These are phyloP conservation scores for Solanum appendiculatum DNA, from an alignment of 257 asterid genomes.

Conservation along the genomic window DNA sequence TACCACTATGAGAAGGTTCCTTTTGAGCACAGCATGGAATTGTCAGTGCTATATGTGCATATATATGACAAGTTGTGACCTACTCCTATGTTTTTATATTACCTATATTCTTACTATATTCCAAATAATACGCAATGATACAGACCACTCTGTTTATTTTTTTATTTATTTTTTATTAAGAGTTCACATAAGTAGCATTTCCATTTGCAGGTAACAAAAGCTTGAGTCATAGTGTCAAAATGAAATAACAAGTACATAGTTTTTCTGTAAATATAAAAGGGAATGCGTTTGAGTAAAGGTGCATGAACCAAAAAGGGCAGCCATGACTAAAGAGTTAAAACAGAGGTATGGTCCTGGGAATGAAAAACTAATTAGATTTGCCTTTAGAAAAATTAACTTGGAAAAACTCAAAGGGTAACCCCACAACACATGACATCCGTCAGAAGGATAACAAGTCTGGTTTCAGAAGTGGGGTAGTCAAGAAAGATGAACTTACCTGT, in stretches of 20 bases:
- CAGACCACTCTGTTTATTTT: neutral
- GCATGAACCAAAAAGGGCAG: conserved; percentile 16
- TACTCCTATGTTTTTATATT: neutral
- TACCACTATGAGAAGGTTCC: neutral
- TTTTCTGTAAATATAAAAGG: neutral
- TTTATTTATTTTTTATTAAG: neutral
- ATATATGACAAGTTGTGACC: neutral
- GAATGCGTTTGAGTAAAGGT: conserved; percentile 14
- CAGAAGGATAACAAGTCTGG: conserved; percentile 34
- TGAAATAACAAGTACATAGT: neutral
- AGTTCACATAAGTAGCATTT: neutral
- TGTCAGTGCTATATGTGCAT: conserved; percentile 2
- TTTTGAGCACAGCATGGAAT: neutral
- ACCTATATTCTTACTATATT: neutral
- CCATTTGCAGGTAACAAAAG: neutral
- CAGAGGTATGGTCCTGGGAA: conserved; percentile 2
- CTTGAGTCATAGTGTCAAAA: neutral
- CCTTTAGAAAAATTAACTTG: conserved; percentile 3
- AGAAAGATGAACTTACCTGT: neutral
- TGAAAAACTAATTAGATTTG: conserved; percentile 10
- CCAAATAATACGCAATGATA: neutral
- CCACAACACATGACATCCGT: conserved; percentile 36
- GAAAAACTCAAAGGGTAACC: conserved; percentile 2
- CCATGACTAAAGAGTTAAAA: neutral
- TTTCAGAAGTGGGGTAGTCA: conserved; percentile 1